Evolutionary conservation across 495 filamentous ascomycete genomes (phyloP).

Genomic region (Neurospora sp.): DNA sequence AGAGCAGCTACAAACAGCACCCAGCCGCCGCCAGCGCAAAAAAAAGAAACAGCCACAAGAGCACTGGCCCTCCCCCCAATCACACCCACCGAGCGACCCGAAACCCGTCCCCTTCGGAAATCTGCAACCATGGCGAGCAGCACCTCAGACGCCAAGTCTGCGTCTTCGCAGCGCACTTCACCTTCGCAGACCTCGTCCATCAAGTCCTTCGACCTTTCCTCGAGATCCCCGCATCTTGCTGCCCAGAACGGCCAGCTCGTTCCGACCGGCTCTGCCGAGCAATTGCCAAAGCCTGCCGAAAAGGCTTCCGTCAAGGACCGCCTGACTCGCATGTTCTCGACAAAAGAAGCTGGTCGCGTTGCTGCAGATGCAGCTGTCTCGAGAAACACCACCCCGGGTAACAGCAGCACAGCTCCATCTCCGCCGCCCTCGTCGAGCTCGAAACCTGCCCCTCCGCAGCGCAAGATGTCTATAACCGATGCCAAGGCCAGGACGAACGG

Average conservation of each 20-base stretch:
- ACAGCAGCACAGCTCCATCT: slow-evolving; percentile 2
- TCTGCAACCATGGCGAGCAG: slow-evolving; percentile 13
- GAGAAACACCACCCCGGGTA: slow-evolving; percentile 2
- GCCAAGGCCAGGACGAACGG: slow-evolving; percentile 14
- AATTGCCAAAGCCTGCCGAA: slow-evolving; percentile 28
- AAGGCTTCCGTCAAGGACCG: slow-evolving; percentile 39
- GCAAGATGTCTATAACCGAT: slow-evolving; percentile 24
- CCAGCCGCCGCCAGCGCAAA: neutral
- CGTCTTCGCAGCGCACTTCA: slow-evolving; percentile 25
- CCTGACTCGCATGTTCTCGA: slow-evolving; percentile 41
- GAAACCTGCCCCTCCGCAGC: slow-evolving; percentile 14
- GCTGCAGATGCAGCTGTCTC: slow-evolving; percentile 13
- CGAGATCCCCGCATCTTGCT: slow-evolving; percentile 30
- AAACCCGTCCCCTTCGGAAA: neutral
- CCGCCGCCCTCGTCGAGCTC: slow-evolving; percentile 9
- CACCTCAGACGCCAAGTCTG: slow-evolving; percentile 18
- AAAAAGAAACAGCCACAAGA: neutral
- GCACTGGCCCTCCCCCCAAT: slow-evolving; percentile 3
- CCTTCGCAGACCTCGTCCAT: slow-evolving; percentile 35
- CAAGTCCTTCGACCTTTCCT: slow-evolving; percentile 30
- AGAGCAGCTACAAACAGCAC: neutral
- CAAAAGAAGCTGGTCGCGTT: slow-evolving; percentile 25
- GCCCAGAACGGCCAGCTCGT: slow-evolving; percentile 27
- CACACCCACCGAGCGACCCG: neutral
- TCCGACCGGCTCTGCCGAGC: slow-evolving; percentile 15